Conservation (phyloP, 2,329 filamentous ascomycete genomes). For the Trichophyton simii region DNA sequence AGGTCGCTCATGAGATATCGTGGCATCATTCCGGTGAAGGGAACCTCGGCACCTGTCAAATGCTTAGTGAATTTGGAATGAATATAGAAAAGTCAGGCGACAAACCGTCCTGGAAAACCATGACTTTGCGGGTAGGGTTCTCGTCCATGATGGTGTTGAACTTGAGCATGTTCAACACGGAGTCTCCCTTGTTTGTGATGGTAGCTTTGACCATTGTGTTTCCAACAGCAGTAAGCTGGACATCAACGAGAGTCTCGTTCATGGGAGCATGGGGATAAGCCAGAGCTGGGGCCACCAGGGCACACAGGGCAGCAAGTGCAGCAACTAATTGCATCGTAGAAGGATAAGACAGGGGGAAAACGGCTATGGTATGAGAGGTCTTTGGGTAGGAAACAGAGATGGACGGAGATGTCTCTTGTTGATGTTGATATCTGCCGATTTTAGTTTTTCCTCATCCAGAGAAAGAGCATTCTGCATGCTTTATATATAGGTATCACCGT, state of each 20-base stretch:
- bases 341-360: neutral
- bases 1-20: neutral
- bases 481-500: neutral
- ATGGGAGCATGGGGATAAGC: neutral
- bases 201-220: constrained; percentile 10
- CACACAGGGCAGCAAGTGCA: neutral
- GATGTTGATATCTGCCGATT: neutral
- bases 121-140: constrained; percentile 7
- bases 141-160: constrained; percentile 10
- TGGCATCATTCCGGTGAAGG: constrained; percentile 7
- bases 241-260: neutral
- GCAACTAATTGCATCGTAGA: neutral
- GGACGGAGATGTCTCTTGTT: neutral
- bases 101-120: constrained; percentile 10
- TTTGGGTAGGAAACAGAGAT: neutral
- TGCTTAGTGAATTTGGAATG: neutral
- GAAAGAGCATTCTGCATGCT: neutral
- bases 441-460: neutral
- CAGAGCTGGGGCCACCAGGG: neutral
- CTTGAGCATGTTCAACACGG: constrained; percentile 5
- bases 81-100: neutral
- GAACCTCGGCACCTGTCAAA: neutral
- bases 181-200: constrained; percentile 9
- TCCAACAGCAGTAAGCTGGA: constrained; percentile 8
- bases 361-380: too few relatives aligned